Percentiles rank a stretch among this genome's conserved stretches.
phyloP scores from a whole-genome alignment of 345 rosid genomes.

The Cardamine occulta region DNA sequence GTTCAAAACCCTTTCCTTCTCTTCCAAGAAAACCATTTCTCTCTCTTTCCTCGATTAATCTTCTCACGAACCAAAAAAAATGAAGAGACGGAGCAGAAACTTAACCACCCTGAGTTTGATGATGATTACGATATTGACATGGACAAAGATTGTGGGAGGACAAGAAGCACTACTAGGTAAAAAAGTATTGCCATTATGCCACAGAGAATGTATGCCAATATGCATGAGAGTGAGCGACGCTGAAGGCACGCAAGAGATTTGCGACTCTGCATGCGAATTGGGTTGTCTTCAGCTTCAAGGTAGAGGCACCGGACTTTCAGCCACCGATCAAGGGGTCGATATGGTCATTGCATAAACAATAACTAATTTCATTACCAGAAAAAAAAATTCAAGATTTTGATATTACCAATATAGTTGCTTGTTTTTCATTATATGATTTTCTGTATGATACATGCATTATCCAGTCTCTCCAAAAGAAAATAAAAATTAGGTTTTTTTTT shows the following conservation, averaged over 20 bases:
- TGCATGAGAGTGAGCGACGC: slow-evolving; percentile 36
- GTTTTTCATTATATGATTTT: background rate
- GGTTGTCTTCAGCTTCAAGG: slow-evolving; percentile 46
- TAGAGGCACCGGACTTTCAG: slow-evolving; percentile 42
- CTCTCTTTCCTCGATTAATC: background rate
- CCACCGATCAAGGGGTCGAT: slow-evolving; percentile 29
- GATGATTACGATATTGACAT: slow-evolving; percentile 31
- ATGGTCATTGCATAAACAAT: slow-evolving; percentile 27
- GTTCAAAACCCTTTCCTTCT: slow-evolving; percentile 3
- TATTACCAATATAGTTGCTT: background rate
- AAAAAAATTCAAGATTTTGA: background rate
- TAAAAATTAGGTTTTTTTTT: background rate
- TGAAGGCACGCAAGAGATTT: slow-evolving; percentile 26
- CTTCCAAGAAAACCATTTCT: slow-evolving; percentile 23
- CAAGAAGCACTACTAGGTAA: slow-evolving; percentile 44
- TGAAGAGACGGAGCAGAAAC: slow-evolving; percentile 28
- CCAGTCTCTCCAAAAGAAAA: background rate
- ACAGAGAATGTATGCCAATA: slow-evolving; percentile 41
- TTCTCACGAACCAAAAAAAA: slow-evolving; percentile 9
- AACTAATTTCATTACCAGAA: background rate
- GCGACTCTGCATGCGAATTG: slow-evolving; percentile 15
- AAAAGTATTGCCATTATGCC: slow-evolving; percentile 41
- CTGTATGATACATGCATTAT: background rate
- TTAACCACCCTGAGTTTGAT: slow-evolving; percentile 31
- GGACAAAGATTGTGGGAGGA: slow-evolving; percentile 26